These are phyloP conservation scores for Solanum lignicaule DNA, from an alignment of 257 asterid genomes.

Conservation along the genomic window DNA sequence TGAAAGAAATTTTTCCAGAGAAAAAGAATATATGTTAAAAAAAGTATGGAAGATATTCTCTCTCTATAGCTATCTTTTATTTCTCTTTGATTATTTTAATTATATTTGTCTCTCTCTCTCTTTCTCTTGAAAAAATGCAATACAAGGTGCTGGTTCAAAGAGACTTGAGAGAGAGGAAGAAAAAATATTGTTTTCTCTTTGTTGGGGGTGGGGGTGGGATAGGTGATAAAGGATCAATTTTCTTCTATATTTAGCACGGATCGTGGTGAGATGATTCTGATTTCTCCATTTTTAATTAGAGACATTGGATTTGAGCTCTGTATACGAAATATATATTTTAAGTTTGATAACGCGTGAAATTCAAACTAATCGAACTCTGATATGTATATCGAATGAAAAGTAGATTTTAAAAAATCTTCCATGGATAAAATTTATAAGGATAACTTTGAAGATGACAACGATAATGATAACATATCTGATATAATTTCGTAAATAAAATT, in stretches of 20 bases:
- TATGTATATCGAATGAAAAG: background rate
- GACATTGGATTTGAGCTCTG: background rate
- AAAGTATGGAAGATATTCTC: conserved; percentile 27
- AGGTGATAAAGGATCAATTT: background rate
- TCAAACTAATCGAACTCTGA: background rate
- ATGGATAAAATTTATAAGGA: too few relatives aligned
- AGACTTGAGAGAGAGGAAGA: conserved; percentile 3
- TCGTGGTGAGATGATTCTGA: background rate
- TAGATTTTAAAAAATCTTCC: too few relatives aligned
- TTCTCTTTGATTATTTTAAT: background rate
- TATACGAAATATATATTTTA: background rate
- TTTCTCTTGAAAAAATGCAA: conserved; percentile 1
- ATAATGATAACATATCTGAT: background rate
- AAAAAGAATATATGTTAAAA: conserved; percentile 44
- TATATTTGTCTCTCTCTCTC: background rate
- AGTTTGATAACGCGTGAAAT: background rate
- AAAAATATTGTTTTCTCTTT: background rate
- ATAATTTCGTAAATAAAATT: background rate
- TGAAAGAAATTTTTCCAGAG: conserved; percentile 16
- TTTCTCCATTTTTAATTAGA: background rate
- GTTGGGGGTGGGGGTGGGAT: too few relatives aligned
- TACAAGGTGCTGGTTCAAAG: conserved; percentile 10
- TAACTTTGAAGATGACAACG: background rate
- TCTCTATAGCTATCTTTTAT: background rate
- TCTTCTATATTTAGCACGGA: background rate